Evolutionary conservation across 345 rosid genomes (phyloP), one percentile per base, ranked within the genome.

Genomic region (Lumnitzera littorea): DNA sequence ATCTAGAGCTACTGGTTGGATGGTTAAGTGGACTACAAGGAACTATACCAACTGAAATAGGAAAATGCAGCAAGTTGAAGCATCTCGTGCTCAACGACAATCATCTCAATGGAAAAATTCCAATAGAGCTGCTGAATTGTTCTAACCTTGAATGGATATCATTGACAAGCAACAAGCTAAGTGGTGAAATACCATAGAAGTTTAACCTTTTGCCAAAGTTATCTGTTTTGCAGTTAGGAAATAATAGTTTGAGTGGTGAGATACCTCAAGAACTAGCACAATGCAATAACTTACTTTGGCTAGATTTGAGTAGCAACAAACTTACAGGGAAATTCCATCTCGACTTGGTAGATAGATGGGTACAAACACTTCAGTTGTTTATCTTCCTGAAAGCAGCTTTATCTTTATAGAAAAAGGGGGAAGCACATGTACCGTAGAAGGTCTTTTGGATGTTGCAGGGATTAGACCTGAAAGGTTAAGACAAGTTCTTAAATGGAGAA

Each of bases 161-260:
- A 14, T 81, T 92, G 59, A 82, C 98, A 29, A 84, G 96, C 84
- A 92, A 92, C 62, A 61, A 72, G 56, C 70, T 92, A 58, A 75
- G 79, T 3, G 98, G 98, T 6, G 59, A 80, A 62, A 75, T 89
- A 57, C 96, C 96, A 0, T 31, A 13, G 11, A 90, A 84, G 51
- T 81, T 92, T 48, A 83, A 91, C 23, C 65, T 77, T 15, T 72
- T 92, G 60, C 72, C 94, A 2, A 79, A 96, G 24, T 66, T 92
- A 62, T 96, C 98, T 5, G 98, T 92, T 56, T 74, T 92, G 64
- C 98, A 92, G 65, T 91, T 92, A 15, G 98, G 84, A n/a, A 92
- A 92, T 67, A 92, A 92, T 65, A 89, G 91, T 23, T 80, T 92
- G 75, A 82, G 80, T 51, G 97, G 97, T 41, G 84, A 85, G 66